phyloP scores from a whole-genome alignment of 2,329 filamentous ascomycete genomes.

The Metarhizium sp. region DNA sequence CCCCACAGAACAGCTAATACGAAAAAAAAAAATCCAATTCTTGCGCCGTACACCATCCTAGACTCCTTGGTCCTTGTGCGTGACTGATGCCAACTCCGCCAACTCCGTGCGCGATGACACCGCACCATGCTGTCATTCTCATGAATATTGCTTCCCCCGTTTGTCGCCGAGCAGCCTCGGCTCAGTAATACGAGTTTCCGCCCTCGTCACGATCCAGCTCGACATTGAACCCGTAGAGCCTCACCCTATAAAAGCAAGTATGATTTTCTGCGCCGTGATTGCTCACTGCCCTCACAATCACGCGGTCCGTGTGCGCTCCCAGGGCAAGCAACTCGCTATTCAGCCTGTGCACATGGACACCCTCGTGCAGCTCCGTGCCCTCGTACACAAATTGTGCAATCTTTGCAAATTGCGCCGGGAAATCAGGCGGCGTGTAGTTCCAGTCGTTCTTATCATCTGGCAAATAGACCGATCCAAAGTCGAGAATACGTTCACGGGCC shows the following conservation, averaged over 20 bases:
- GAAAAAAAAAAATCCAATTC: not conserved
- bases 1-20: not conserved
- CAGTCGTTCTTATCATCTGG: constrained; percentile 19
- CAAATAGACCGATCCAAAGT: constrained; percentile 35
- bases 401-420: constrained; percentile 40
- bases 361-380: constrained; percentile 30
- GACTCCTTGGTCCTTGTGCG: not conserved
- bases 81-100: not conserved
- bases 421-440: constrained; percentile 18
- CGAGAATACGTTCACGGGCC: constrained; percentile 28
- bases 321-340: constrained; percentile 39
- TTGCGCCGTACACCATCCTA: not conserved
- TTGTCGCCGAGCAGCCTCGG: not conserved
- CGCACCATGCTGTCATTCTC: not conserved
- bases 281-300: constrained; percentile 45
- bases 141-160: too few relatives aligned
- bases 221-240: constrained; percentile 38
- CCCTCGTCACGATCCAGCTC: constrained; percentile 14
- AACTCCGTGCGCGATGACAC: not conserved
- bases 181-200: constrained; percentile 3
- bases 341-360: constrained; percentile 44
- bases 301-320: constrained; percentile 36
- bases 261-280: constrained; percentile 51
- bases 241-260: constrained; percentile 58
- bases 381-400: constrained; percentile 48